phyloP scores from a whole-genome alignment of 2,329 filamentous ascomycete species.

The Alternaria burnsii region DNA sequence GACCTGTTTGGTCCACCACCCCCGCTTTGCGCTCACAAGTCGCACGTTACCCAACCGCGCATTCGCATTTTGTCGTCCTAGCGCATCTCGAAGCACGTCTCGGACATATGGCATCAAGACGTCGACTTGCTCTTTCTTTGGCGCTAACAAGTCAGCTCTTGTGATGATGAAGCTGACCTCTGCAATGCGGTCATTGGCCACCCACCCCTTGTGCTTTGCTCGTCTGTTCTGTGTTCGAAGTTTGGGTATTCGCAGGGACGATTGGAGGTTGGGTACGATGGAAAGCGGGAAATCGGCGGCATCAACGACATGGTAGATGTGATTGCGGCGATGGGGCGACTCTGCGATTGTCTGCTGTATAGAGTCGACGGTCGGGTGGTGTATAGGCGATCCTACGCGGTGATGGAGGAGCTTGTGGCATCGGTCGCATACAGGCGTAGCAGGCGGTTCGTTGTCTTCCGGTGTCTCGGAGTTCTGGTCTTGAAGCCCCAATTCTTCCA shows the following conservation, averaged over 20 bases:
- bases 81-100: slow-evolving; percentile 76
- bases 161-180: slow-evolving; percentile 93
- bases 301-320: slow-evolving; percentile 94
- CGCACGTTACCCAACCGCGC: slow-evolving; percentile 87
- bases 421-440: slow-evolving; percentile 77
- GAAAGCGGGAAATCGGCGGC: slow-evolving; percentile 98
- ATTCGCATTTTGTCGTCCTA: slow-evolving; percentile 72
- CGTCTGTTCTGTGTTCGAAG: slow-evolving; percentile 83
- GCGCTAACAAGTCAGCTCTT: slow-evolving; percentile 83
- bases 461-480: slow-evolving; percentile 25
- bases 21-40: slow-evolving; percentile 84
- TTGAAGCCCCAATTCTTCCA: slow-evolving; percentile 43
- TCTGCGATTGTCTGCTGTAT: slow-evolving; percentile 86
- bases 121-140: slow-evolving; percentile 84
- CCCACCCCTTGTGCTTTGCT: slow-evolving; percentile 71
- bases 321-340: slow-evolving; percentile 88
- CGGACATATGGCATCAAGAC: slow-evolving; percentile 84
- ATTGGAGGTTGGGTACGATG: slow-evolving; percentile 77
- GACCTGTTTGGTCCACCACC: slow-evolving; percentile 89
- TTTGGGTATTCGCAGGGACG: slow-evolving; percentile 74
- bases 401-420: slow-evolving; percentile 87
- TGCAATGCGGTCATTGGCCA: slow-evolving; percentile 69
- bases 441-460: slow-evolving; percentile 23
- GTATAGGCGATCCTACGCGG: slow-evolving; percentile 73
- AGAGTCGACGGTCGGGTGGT: slow-evolving; percentile 81